Percentiles rank a stretch among this genome's conserved stretches.
These are phyloP conservation scores for Arthrinium puccinioides DNA, from an alignment of 2,329 filamentous ascomycete genomes.

Conservation along the genomic window DNA sequence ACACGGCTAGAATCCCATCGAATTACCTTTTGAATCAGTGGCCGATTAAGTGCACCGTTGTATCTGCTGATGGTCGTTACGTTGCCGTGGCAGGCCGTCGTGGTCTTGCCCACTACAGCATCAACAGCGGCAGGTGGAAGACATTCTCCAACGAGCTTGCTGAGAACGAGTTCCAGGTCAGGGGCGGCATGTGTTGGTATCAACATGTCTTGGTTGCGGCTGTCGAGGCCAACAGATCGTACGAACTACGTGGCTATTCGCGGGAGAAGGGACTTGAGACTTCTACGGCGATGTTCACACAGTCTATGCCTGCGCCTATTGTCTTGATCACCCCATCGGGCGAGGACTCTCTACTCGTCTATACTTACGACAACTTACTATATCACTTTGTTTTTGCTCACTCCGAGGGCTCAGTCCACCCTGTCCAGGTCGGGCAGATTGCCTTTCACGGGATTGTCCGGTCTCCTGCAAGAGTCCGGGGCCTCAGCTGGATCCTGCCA, in stretches of 20 bases:
- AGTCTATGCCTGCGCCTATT: slow-evolving; percentile 76
- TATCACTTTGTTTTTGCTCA: slow-evolving; percentile 89
- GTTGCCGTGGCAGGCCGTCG: slow-evolving; percentile 91
- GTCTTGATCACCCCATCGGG: slow-evolving; percentile 84
- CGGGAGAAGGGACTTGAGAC: slow-evolving; percentile 74
- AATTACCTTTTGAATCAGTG: slow-evolving; percentile 85
- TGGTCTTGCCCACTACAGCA: slow-evolving; percentile 90
- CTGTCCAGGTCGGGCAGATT: slow-evolving; percentile 95
- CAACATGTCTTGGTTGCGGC: slow-evolving; percentile 91
- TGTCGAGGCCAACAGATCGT: slow-evolving; percentile 68
- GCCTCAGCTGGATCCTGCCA: slow-evolving; percentile 91
- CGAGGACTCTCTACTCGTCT: slow-evolving; percentile 90
- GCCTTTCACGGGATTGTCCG: slow-evolving; percentile 94
- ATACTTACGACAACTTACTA: slow-evolving; percentile 92
- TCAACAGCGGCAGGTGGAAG: slow-evolving; percentile 92
- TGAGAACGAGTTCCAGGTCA: slow-evolving; percentile 86
- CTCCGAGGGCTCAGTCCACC: slow-evolving; percentile 58
- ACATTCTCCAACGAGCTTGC: slow-evolving; percentile 74
- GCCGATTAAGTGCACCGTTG: slow-evolving; percentile 81
- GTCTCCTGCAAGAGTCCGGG: slow-evolving; percentile 84
- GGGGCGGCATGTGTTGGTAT: slow-evolving; percentile 98
- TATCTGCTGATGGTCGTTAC: slow-evolving; percentile 89
- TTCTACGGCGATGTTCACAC: slow-evolving; percentile 65
- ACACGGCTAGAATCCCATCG: slow-evolving; percentile 78
- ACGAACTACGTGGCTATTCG: slow-evolving; percentile 87